These are phyloP conservation scores for Emiliania huxleyi DNA, from an alignment of 78 protist genomes.

Conservation along the genomic window DNA sequence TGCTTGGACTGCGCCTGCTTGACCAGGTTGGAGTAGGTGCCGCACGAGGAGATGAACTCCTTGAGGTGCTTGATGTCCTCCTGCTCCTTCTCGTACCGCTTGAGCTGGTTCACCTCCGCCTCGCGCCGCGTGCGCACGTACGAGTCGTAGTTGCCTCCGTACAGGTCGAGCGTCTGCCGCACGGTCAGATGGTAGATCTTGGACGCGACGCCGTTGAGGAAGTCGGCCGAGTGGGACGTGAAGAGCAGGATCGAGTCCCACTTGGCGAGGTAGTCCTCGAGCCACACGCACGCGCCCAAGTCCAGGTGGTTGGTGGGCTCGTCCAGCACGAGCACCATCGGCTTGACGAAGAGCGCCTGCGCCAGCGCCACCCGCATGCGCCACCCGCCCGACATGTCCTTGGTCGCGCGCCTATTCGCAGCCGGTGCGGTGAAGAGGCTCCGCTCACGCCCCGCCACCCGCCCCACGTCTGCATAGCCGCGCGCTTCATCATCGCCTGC, in stretches of 20 bases:
- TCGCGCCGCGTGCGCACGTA: conserved; percentile 67
- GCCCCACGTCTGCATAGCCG: conserved; percentile 74
- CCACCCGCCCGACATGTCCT: conserved; percentile 80
- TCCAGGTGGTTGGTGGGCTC: conserved; percentile 92
- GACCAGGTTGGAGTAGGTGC: conserved; percentile 29
- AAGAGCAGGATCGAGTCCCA: conserved; percentile 72
- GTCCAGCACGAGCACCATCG: conserved; percentile 77
- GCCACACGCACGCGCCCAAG: conserved; percentile 86
- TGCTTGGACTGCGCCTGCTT: conserved; percentile 68
- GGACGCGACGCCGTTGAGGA: conserved; percentile 79
- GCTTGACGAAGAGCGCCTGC: conserved; percentile 67
- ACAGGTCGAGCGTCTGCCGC: conserved; percentile 60
- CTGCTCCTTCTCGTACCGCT: conserved; percentile 84
- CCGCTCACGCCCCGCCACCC: too few species aligned
- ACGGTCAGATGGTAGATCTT: conserved; percentile 78
- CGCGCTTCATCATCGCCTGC: conserved; percentile 51
- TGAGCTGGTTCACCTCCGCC: conserved; percentile 70
- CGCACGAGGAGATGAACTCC: conserved; percentile 72
- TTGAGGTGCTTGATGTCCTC: conserved; percentile 86
- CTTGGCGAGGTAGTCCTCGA: conserved; percentile 79
- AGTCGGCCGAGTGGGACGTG: conserved; percentile 83
- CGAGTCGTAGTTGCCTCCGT: conserved; percentile 72
- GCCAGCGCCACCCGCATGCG: conserved; percentile 88
- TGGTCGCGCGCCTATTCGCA: conserved; percentile 56
- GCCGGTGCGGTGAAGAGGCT: conserved; percentile 75